Evolutionary conservation across 257 asterid genomes (phyloP), one percentile per base, ranked within the genome.

Genomic region (Solanum corneliomulleri): DNA sequence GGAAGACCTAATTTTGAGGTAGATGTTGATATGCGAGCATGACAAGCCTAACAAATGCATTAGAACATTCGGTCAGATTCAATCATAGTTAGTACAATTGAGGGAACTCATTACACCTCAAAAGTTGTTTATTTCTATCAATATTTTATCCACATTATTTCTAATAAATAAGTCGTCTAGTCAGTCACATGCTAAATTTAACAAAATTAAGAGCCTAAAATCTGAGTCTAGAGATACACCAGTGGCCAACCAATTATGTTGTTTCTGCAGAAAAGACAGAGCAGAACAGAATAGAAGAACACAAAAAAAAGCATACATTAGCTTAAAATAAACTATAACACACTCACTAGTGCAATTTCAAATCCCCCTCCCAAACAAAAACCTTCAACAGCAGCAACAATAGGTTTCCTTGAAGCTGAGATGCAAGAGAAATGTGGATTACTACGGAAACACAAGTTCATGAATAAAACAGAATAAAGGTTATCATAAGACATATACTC

Each of bases 321-420:
- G 52, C 31, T 20, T 74, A 39, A 39, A 39, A 74, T 39, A 11
- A 75, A 41, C 21, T 75, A 47, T n/a, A 1, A 41, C 35, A 75
- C 82, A 75, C 94, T 77, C 89, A 95, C 99, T 98, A 95, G 93
- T 69, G 99, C 99, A 70, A 96, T 97, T 88, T 97, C 99, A 52
- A 97, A 86, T 77, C 99, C 99, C 86, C 99, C 99, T 90, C 99
- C 99, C 91, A 97, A 91, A 86, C 99, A 98, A 86, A 96, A 97
- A 86, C 99, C 99, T 92, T 97, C 99, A 71, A 97, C 90, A n/a
- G 99, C 99, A 85, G 99, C 99, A 83, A 97, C 99, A 49, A 97
- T 93, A 14, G 99, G 99, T 81, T 96, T 97, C 86, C 90, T 93
- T 16, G 94, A 97, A 92, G 95, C 99, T 97, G 92, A 49, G 89